Base-by-base conservation (phyloP, 169 alveolate species). In the Cryptosporidium ryanae region DNA sequence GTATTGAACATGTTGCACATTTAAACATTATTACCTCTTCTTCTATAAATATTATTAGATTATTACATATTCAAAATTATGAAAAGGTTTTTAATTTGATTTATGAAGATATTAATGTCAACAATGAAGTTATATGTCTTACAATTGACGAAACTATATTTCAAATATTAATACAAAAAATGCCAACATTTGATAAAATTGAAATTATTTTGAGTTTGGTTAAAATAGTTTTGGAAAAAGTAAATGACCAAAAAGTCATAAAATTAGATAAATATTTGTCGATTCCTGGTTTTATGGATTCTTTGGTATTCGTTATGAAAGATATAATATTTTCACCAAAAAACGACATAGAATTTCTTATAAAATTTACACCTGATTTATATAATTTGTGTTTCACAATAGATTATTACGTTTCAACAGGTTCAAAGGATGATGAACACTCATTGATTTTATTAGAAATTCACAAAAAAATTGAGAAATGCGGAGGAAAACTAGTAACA, bases 321-420 rank as follows among this genome's bases (percentile, higher is more conserved):
- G 12, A 10, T 17, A 49, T 18, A 25, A 29, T 27, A 8, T 5
- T n/a, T 31, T 23, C 38, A 10, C 13, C 10, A 21, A 63, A 76
- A 43, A 76, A 23, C 52, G 87, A 76, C 21, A 76, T 76, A 17
- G 87, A 64, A 1, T 59, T 67, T 64, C 34, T 61, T 18, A 43
- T 59, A 13, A 31, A 44, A 18, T 6, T 21, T 55, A 17, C 44
- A 18, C 64, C 87, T 5, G 43, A 76, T 32, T 15, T 76, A 18
- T 76, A 76, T 59, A 13, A 23, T 4, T 57, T 32, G 18, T 76
- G 38, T 29, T 1, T 76, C 10, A 15, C 63, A 8, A 38, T 76
- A 17, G 87, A 76, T 61, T 59, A 25, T 34, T 55, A 21, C 38
- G 46, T 76, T 59, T 43, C 50, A n/a, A 13, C 44, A 34, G 71